Evolutionary conservation across 2,329 filamentous ascomycete genomes (phyloP).

Genomic region (Alternaria gaisen): DNA sequence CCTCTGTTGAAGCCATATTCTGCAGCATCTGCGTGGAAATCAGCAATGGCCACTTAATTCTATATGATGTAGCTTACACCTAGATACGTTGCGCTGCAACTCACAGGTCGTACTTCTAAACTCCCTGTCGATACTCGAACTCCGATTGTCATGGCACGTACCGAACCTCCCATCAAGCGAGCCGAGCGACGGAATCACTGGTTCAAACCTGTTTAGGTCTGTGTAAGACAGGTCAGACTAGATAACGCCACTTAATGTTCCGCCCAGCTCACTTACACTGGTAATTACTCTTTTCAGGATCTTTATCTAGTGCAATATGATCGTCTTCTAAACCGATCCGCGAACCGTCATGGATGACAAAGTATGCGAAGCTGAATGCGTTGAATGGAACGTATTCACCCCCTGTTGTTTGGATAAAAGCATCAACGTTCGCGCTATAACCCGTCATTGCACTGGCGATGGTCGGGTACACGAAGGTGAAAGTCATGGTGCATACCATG

Average conservation of each 20-base stretch:
- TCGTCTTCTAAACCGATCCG: conserved; percentile 13
- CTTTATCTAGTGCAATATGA: conserved; percentile 3
- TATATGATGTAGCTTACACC: neutral
- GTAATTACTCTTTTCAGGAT: neutral
- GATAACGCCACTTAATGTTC: neutral
- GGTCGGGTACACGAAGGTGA: conserved; percentile 28
- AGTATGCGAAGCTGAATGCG: conserved; percentile 14
- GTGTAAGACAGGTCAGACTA: neutral
- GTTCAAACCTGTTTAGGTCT: neutral
- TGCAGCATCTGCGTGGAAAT: neutral
- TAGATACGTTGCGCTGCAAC: neutral
- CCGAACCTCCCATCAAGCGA: neutral
- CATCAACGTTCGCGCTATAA: conserved; percentile 19
- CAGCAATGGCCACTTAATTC: neutral
- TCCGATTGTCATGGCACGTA: neutral
- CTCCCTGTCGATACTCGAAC: neutral
- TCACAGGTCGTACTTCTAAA: neutral
- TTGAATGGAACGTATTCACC: conserved; percentile 17
- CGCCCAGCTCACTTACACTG: neutral
- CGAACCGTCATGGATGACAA: conserved; percentile 26
- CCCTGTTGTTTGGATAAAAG: conserved; percentile 17
- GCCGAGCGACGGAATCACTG: neutral
- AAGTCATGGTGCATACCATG: conserved; percentile 27
- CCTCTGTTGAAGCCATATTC: neutral
- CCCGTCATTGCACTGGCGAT: conserved; percentile 33